Evolutionary conservation across 768 basidiomycete genomes (phyloP).

Genomic region (Suillus occidentalis): DNA sequence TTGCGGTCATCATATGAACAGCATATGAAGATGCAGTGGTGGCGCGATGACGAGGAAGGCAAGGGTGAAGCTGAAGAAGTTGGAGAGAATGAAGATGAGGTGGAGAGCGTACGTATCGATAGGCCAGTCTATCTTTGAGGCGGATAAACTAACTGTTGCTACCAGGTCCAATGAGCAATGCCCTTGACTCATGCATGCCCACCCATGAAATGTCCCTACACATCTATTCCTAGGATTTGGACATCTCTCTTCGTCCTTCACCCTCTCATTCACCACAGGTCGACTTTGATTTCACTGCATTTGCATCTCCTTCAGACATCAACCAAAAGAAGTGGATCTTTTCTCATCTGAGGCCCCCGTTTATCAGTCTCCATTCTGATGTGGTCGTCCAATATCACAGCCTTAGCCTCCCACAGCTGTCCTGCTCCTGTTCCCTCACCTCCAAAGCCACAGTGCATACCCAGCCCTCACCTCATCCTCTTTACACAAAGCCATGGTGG

Average conservation of each 20-base stretch:
- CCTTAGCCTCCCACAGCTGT: conserved; percentile 15
- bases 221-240: too few species aligned
- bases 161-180: too few species aligned
- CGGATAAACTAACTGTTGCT: conserved; percentile 5
- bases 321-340: conserved; percentile 32
- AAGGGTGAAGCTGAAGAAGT: too few species aligned
- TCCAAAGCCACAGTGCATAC: conserved; percentile 31
- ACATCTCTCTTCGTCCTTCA: too few species aligned
- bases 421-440: conserved; percentile 18
- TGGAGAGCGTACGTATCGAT: conserved; percentile 46
- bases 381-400: conserved; percentile 31
- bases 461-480: conserved; percentile 51
- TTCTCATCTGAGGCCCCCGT: conserved; percentile 28
- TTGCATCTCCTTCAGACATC: conserved; percentile 18
- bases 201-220: too few species aligned
- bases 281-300: conserved; percentile 22
- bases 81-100: too few species aligned
- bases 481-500: conserved; percentile 62
- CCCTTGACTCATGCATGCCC: too few species aligned
- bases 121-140: neutral
- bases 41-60: too few species aligned
- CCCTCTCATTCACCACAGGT: conserved; percentile 9
- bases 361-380: conserved; percentile 49
- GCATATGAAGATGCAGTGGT: too few species aligned
- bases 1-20: too few species aligned